Base-by-base conservation (phyloP, 2,329 filamentous ascomycete genomes). In the Stylonectria norvegica region DNA sequence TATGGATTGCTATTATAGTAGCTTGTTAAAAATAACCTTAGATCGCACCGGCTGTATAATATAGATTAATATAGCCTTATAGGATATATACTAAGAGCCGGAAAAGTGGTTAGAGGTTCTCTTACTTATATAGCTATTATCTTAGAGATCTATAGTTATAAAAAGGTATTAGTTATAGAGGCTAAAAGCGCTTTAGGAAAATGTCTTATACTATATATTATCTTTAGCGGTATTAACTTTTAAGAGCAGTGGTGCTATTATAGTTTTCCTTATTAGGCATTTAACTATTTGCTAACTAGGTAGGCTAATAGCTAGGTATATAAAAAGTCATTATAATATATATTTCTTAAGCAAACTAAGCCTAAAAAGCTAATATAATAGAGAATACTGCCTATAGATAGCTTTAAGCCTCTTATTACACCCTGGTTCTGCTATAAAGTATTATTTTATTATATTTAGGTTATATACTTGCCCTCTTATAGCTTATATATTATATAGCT, bases 401-500 rank as follows among this genome's bases (percentile, higher is more conserved):
- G 16, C 8, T 29, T 28, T 14, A 23, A 9, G n/a, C 11, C 16
- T 23, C 25, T 23, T 35, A 10, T 23, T 29, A 9, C 23, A n/a
- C 15, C 15, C 17, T 14, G 17, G 16, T 25, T 35, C 15, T 23
- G 17, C 4, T 35, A 23, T 35, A 25, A 5, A 19, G 20, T 18
- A 16, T 17, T 16, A 25, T 23, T 23, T 10, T 14, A 35, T 35
- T 35, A 35, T 14, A 17, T 35, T 4, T 25, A 35, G 12, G 12
- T 35, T 6, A 25, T 35, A 20, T 35, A 35, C 20, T 35, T 35
- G 16, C 3, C 12, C 12, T 10, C 16, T 14, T 35, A 35, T 35
- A 14, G 4, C n/a, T 35, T 35, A 35, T 35, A 35, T 27, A 35
- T 35, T 35, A 35, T 35, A 35, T 35, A 35, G 12, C 33, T 35